These are phyloP conservation scores for Debaryomyces tyrocola DNA, from an alignment of 805 yeast genomes.

Conservation along the genomic window DNA sequence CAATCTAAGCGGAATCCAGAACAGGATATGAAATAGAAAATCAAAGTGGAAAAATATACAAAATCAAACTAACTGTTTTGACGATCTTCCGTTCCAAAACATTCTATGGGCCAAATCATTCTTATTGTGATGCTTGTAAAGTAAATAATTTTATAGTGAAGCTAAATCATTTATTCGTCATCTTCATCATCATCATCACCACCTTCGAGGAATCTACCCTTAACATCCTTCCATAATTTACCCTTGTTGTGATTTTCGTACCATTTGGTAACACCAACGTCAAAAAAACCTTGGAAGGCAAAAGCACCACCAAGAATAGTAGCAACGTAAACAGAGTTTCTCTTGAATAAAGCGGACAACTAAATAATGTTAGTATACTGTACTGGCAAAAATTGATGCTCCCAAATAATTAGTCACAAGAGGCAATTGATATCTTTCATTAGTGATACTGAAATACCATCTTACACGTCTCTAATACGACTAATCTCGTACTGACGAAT, in stretches of 20 bases:
- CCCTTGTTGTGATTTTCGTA: slow-evolving; percentile 80
- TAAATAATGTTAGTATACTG: slow-evolving; percentile 7
- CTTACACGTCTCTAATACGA: no score
- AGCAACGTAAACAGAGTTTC: slow-evolving; percentile 87
- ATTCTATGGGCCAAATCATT: neutral
- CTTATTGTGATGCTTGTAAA: neutral
- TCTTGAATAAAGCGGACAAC: slow-evolving; percentile 54
- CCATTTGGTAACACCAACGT: slow-evolving; percentile 64
- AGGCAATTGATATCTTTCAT: neutral
- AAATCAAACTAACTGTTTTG: no score
- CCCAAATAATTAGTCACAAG: neutral
- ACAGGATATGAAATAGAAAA: no score
- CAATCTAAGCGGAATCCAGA: no score
- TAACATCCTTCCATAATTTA: slow-evolving; percentile 82
- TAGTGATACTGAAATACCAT: no score
- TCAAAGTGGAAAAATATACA: no score
- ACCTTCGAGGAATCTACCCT: slow-evolving; percentile 54
- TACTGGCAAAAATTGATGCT: neutral
- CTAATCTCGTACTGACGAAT: no score
- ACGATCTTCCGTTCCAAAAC: no score
- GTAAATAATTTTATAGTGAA: neutral
- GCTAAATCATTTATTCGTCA: slow-evolving; percentile 22
- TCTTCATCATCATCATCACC: slow-evolving; percentile 63
- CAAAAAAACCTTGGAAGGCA: slow-evolving; percentile 78
- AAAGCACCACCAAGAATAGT: slow-evolving; percentile 82